phyloP scores from a whole-genome alignment of 2,329 filamentous ascomycete genomes.

The Ceratocystis ficicola region DNA sequence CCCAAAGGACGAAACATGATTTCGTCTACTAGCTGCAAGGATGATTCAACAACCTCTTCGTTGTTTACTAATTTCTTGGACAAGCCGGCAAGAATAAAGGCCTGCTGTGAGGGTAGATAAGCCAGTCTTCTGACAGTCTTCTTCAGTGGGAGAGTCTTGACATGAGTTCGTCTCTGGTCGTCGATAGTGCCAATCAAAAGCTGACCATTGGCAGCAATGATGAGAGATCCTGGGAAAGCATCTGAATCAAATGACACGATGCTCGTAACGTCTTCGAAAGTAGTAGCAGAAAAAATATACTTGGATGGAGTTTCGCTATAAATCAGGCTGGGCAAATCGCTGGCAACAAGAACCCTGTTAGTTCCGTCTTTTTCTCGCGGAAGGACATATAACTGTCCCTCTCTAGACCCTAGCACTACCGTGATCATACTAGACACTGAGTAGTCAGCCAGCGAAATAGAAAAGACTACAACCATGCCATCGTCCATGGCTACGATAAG shows the following conservation, averaged over 20 bases:
- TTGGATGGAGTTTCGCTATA: conserved; percentile 56
- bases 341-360: conserved; percentile 74
- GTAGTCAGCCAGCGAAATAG: conserved; percentile 49
- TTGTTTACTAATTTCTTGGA: conserved; percentile 57
- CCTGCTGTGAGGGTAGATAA: conserved; percentile 65
- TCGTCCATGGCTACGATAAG: conserved; percentile 87
- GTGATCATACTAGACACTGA: conserved; percentile 63
- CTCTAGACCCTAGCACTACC: conserved; percentile 43
- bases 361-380: conserved; percentile 49
- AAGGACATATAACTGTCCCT: conserved; percentile 68
- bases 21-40: conserved; percentile 85
- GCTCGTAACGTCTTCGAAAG: conserved; percentile 69
- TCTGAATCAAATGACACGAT: conserved; percentile 73
- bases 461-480: conserved; percentile 77
- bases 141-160: conserved; percentile 63
- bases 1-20: conserved; percentile 70
- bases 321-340: conserved; percentile 86
- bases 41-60: conserved; percentile 63
- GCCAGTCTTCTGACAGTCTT: conserved; percentile 79
- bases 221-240: conserved; percentile 68
- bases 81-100: conserved; percentile 80
- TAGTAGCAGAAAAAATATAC: conserved; percentile 86
- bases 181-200: conserved; percentile 74
- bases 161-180: conserved; percentile 73
- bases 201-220: conserved; percentile 63